These are phyloP conservation scores for Nectriaceae sp. DNA, from an alignment of 2,329 filamentous ascomycete genomes.

Conservation along the genomic window DNA sequence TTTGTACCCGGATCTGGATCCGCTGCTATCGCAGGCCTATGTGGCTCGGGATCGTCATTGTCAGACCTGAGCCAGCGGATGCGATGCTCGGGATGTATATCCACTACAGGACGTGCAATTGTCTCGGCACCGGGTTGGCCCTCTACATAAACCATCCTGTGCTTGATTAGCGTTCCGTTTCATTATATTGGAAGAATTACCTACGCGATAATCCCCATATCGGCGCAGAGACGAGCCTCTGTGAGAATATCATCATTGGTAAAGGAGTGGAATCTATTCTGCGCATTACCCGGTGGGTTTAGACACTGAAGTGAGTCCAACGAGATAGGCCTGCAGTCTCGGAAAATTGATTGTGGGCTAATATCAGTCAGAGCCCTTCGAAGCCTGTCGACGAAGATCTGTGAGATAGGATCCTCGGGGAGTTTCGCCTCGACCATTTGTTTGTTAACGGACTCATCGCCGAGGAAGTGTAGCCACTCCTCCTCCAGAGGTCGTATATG, in stretches of 20 bases:
- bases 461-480: conserved; percentile 24
- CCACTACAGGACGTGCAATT: conserved; percentile 2
- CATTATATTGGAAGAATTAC: background rate
- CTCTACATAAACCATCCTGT: conserved; percentile 2
- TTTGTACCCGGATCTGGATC: background rate
- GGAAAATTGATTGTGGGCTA: conserved; percentile 16
- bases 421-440: conserved; percentile 5
- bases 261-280: conserved; percentile 25
- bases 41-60: background rate
- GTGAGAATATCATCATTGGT: conserved; percentile 18
- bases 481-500: conserved; percentile 25
- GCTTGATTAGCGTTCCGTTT: conserved; percentile 9
- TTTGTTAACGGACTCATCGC: conserved; percentile 13
- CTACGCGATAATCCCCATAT: conserved; percentile 16
- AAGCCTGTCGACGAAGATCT: conserved; percentile 24
- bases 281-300: conserved; percentile 21
- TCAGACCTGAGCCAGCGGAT: conserved; percentile 16
- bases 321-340: conserved; percentile 12
- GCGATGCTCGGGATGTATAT: conserved; percentile 24
- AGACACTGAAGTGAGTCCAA: conserved; percentile 19
- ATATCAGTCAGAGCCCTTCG: conserved; percentile 24
- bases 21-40: background rate
- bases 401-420: background rate
- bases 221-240: conserved; percentile 6
- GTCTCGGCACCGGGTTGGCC: background rate